Evolutionary conservation across 257 asterid genomes (phyloP).

Genomic region (Solanum paucissectum): DNA sequence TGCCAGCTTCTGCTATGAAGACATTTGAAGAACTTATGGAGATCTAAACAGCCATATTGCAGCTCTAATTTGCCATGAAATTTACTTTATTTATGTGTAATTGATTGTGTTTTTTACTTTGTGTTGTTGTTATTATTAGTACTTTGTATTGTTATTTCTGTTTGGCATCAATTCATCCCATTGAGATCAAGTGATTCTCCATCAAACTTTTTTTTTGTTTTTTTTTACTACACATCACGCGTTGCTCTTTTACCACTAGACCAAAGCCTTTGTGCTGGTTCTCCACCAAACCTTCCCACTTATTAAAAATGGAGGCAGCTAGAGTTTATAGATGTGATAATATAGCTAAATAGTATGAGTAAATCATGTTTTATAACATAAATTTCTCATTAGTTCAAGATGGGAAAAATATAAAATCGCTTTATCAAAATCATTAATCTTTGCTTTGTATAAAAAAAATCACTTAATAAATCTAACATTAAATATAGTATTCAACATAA

Average conservation of each 20-base stretch:
- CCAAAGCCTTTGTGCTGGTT: background rate
- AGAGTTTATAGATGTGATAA: background rate
- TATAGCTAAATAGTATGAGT: background rate
- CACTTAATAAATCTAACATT: no score
- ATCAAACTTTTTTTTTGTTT: background rate
- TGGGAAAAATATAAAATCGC: no score
- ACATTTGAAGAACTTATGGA: constrained; percentile 52
- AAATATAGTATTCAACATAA: no score
- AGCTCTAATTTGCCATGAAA: background rate
- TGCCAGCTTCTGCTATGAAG: constrained; percentile 82
- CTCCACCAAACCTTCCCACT: background rate
- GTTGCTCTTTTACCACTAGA: background rate
- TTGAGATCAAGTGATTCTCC: background rate
- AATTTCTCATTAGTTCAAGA: background rate
- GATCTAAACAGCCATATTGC: constrained; percentile 10
- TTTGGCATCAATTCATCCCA: background rate
- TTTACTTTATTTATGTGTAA: background rate
- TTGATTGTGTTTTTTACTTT: background rate
- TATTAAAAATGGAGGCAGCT: background rate
- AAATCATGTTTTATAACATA: no score
- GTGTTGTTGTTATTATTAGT: background rate
- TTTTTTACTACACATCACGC: background rate
- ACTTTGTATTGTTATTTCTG: background rate
- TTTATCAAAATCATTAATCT: no score
- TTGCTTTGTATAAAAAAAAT: no score